A percentile compares a stretch with the other conserved stretches of the same genome.
phyloP scores from a whole-genome alignment of 2,329 filamentous ascomycete genomes.

The Lasiodiplodia citricola region DNA sequence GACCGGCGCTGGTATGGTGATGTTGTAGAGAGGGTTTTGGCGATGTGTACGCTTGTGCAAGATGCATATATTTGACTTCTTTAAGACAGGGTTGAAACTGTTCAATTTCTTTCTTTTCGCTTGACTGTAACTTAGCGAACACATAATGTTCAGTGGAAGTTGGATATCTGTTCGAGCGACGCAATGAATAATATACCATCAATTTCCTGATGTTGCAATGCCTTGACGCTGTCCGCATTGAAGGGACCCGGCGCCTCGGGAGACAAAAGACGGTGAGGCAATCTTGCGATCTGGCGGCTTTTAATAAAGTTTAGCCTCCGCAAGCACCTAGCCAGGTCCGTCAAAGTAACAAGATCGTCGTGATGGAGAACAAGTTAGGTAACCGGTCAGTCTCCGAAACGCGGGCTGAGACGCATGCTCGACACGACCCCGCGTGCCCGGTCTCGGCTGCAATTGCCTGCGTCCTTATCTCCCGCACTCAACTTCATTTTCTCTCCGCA shows the following conservation, averaged over 20 bases:
- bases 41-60: too few species aligned
- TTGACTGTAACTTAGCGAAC: conserved; percentile 9
- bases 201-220: background rate
- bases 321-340: too few species aligned
- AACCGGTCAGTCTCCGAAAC: conserved; percentile 2
- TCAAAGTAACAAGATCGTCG: background rate
- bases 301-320: too few species aligned
- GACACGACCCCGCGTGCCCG: background rate
- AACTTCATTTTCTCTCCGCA: background rate
- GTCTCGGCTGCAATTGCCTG: background rate
- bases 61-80: background rate
- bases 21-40: conserved; percentile 51
- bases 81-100: background rate
- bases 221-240: background rate
- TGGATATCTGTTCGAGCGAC: background rate
- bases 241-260: background rate
- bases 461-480: background rate
- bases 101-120: background rate
- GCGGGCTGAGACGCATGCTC: background rate
- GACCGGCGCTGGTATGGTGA: conserved; percentile 60
- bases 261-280: background rate
- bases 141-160: conserved; percentile 19
- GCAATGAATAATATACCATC: background rate
- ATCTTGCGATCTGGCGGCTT: background rate
- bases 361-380: background rate